A percentile compares a stretch with the other conserved stretches of the same genome.
phyloP scores from a whole-genome alignment of 371 early-diverging fungal genomes.

The Conidiobolus incongruus region DNA sequence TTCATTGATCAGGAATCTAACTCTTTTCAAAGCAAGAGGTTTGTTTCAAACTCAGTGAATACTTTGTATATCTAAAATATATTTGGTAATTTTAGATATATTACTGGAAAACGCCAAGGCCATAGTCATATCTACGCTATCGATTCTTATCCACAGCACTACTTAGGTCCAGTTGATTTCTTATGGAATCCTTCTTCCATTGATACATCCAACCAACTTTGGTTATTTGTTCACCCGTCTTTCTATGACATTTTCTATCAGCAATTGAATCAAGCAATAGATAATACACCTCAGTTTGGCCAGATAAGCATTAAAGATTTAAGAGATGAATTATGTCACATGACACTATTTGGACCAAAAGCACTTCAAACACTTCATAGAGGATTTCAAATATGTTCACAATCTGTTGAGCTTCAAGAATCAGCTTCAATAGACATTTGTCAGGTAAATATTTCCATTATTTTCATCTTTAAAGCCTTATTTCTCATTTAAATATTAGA shows the following conservation, averaged over 20 bases:
- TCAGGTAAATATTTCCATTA: no score
- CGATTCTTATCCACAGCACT: neutral
- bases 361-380: no score
- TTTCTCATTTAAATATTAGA: no score
- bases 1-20: neutral
- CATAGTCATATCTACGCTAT: neutral
- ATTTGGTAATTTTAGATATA: neutral
- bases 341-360: no score
- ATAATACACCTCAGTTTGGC: no score
- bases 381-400: no score
- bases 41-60: neutral
- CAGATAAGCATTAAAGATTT: no score
- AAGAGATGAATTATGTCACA: no score
- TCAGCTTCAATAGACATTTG: no score
- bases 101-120: neutral
- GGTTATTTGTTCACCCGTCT: neutral
- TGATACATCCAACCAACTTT: neutral
- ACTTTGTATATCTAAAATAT: neutral
- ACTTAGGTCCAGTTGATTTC: neutral
- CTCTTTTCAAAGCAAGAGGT: neutral
- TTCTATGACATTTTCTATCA: neutral
- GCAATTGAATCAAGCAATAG: no score
- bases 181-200: neutral
- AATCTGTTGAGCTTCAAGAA: no score
- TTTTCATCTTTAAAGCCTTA: no score